Evolutionary conservation across 192 early-diverging fungal genomes (phyloP), one percentile per base, ranked within the genome.

Genomic region (Podila horticola): DNA sequence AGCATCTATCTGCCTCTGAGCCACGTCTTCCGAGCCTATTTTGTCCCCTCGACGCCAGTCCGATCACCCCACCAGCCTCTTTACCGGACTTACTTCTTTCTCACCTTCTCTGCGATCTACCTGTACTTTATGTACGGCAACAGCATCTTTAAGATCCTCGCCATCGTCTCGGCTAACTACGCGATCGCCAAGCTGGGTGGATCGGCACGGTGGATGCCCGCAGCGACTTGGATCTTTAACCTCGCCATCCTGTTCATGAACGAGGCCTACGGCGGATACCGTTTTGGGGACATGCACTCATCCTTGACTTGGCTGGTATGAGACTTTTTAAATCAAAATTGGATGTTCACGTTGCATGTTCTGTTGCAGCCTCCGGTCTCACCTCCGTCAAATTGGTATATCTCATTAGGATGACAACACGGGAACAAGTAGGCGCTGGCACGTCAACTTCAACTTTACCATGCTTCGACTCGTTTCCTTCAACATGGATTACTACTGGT

Each of bases 401-500:
- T 20, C 2, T 8, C 19, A 31, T n/a, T 33, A 89, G 92, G 96
- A 98, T 72, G 58, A 77, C 10, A 87, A 89, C 67, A 83, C 72
- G 11, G 98, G 97, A 2, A 66, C 96, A 13, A 75, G 90, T 71
- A 82, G 87, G 20, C 89, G 97, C 24, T 99, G 98, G 98, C 88
- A 93, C 68, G 83, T 97, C 29, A 89, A 92, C 5, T 97, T 98
- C 84, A 98, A 98, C 74, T 92, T 98, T 71, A 90, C 88, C 11
- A 92, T 95, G 85, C 90, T 99, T 17, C 89, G 94, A 17, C 92
- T 98, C 87, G 87, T 99, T 22, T 97, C 96, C 4, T 99, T 93
- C 79, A 89, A 92, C 60, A 94, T 98, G 93, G 98, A 99, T 84
- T 95, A 93, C 72, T 95, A 97, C 72, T 98, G 96, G 97, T 77